Percentiles rank a stretch among this genome's conserved stretches.
Evolutionary conservation across 2,329 filamentous ascomycete genomes (phyloP).

Genomic region (Canariomyces notabilis): DNA sequence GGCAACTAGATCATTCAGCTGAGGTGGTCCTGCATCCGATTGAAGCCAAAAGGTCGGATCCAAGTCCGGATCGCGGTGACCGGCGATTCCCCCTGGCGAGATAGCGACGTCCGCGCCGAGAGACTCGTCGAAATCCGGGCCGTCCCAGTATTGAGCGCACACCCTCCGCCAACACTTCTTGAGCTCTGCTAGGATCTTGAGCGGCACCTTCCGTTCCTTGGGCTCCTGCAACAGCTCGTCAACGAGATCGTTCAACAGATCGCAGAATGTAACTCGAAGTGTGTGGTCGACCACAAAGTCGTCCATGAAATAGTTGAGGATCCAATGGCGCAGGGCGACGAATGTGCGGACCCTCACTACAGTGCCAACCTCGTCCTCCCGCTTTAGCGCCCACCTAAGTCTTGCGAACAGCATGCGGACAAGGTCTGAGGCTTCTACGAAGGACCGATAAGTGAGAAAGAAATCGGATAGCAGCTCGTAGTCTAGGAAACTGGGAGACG

Average conservation of each 20-base stretch:
- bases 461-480: slow-evolving; percentile 97
- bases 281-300: slow-evolving; percentile 78
- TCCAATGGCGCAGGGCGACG: slow-evolving; percentile 93
- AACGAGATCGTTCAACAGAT: slow-evolving; percentile 66
- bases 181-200: slow-evolving; percentile 88
- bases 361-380: slow-evolving; percentile 77
- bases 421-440: slow-evolving; percentile 71
- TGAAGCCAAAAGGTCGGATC: slow-evolving; percentile 52
- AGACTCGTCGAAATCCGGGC: slow-evolving; percentile 58
- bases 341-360: slow-evolving; percentile 95
- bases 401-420: slow-evolving; percentile 80
- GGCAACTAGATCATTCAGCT: slow-evolving; percentile 38
- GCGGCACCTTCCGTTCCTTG: slow-evolving; percentile 45
- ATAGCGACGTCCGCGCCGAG: slow-evolving; percentile 63
- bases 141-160: slow-evolving; percentile 86
- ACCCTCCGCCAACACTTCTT: slow-evolving; percentile 97
- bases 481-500: slow-evolving; percentile 89
- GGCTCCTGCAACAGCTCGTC: slow-evolving; percentile 47
- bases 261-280: slow-evolving; percentile 73
- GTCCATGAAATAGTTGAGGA: slow-evolving; percentile 94
- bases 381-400: slow-evolving; percentile 77
- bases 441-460: slow-evolving; percentile 89
- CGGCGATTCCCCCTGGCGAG: slow-evolving; percentile 67
- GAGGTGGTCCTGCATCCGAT: slow-evolving; percentile 40
- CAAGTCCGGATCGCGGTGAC: slow-evolving; percentile 50